Evolutionary conservation across 495 filamentous ascomycete genomes (phyloP).

Genomic region (Aspergillus bertholletiae): DNA sequence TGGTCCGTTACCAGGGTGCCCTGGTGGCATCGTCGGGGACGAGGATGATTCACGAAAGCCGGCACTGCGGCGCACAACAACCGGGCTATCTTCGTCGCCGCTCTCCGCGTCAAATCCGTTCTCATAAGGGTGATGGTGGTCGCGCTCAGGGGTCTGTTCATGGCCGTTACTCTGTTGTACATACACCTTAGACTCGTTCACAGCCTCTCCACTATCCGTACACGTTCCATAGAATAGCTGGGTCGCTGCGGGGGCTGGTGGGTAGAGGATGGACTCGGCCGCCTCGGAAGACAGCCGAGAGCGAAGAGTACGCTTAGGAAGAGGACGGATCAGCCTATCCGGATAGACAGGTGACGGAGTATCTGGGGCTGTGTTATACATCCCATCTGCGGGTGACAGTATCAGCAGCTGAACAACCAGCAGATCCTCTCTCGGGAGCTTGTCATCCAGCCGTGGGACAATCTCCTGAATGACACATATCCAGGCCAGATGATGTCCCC

Average conservation of each 20-base stretch:
- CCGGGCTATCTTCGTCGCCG: conserved; percentile 44
- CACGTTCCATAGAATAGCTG: conserved; percentile 76
- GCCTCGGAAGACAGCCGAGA: conserved; percentile 81
- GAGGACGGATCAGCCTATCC: conserved; percentile 86
- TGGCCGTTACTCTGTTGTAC: conserved; percentile 41
- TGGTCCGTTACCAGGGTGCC: conserved; percentile 25
- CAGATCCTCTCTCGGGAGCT: conserved; percentile 18
- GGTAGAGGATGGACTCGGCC: conserved; percentile 77
- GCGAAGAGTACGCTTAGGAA: conserved; percentile 82
- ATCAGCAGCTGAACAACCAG: conserved; percentile 43
- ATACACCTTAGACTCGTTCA: conserved; percentile 44
- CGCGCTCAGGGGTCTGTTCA: conserved; percentile 48
- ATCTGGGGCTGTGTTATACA: conserved; percentile 62
- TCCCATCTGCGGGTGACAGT: conserved; percentile 41
- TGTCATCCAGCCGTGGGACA: conserved; percentile 9
- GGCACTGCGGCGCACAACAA: conserved; percentile 43
- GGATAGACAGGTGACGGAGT: conserved; percentile 73
- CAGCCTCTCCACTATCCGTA: conserved; percentile 36
- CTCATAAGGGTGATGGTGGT: conserved; percentile 38
- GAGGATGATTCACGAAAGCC: conserved; percentile 38
- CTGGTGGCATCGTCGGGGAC: conserved; percentile 31
- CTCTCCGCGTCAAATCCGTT: conserved; percentile 41
- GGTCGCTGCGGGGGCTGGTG: conserved; percentile 62
- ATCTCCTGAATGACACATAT: conserved; percentile 5
- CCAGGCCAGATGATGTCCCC: conserved; percentile 9